phyloP scores from a whole-genome alignment of 2,329 filamentous ascomycete species.

The Ambrosiella xylebori region DNA sequence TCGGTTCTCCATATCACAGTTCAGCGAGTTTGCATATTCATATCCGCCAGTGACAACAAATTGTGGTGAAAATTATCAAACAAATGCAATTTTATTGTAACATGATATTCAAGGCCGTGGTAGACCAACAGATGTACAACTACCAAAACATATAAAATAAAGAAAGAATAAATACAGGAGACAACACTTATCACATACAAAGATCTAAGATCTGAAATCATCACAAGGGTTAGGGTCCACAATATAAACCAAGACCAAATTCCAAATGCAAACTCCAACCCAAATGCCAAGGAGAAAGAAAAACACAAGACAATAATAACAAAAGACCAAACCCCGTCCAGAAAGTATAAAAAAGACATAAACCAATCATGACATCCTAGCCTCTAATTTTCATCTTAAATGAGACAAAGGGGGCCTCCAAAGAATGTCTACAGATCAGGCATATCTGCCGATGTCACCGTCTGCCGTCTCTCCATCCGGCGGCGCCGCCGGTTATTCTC shows the following conservation, averaged over 20 bases:
- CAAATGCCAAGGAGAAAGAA: not conserved
- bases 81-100: no score
- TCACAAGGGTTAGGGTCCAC: not conserved
- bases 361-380: not conserved
- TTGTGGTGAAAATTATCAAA: no score
- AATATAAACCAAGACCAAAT: not conserved
- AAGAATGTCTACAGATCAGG: not conserved
- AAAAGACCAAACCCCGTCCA: not conserved
- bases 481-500: constrained; percentile 35
- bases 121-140: not conserved
- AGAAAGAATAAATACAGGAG: not conserved
- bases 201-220: not conserved
- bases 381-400: not conserved
- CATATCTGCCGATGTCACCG: constrained; percentile 16
- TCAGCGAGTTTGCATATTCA: no score
- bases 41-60: no score
- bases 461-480: constrained; percentile 34
- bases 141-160: not conserved
- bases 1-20: no score
- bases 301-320: not conserved
- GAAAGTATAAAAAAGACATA: not conserved
- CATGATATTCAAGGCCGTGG: no score
- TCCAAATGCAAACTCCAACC: not conserved
- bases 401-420: not conserved
- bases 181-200: not conserved